Evolutionary conservation across 257 asterid genomes (phyloP).

Genomic region (Osmanthus fragrans): DNA sequence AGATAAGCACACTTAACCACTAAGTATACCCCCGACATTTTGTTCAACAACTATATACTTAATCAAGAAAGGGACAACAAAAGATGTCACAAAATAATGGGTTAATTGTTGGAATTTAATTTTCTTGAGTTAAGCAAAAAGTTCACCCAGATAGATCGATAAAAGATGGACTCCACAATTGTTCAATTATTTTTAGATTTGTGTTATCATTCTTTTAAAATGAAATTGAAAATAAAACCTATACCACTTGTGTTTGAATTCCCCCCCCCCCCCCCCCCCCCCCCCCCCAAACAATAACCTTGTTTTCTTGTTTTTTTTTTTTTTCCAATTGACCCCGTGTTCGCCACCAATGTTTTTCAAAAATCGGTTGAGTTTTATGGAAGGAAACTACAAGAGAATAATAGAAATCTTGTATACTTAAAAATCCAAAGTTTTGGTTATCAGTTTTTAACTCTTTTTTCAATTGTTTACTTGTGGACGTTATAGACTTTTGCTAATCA

Average conservation of each 20-base stretch:
- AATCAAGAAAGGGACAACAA: not conserved
- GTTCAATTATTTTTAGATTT: too few species aligned
- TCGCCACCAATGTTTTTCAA: not conserved
- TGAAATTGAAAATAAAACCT: too few species aligned
- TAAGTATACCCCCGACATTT: too few species aligned
- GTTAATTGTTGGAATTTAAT: not conserved
- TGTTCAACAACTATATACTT: not conserved
- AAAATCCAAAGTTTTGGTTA: not conserved
- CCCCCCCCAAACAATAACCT: too few species aligned
- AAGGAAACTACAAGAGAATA: too few species aligned
- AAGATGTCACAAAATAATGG: not conserved
- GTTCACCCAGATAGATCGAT: not conserved
- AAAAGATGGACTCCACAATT: not conserved
- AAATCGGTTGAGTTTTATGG: not conserved
- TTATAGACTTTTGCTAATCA: not conserved
- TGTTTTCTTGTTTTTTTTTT: too few species aligned
- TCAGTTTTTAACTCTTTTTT: not conserved
- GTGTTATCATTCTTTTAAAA: too few species aligned
- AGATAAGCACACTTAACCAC: not conserved
- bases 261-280: too few species aligned
- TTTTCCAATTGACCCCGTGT: not conserved
- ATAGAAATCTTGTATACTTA: not conserved
- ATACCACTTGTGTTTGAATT: too few species aligned
- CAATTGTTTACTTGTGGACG: not conserved
- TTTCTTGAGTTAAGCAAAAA: not conserved